Evolutionary conservation across 805 yeast genomes (phyloP).

Genomic region (Lachancea kluyveri): DNA sequence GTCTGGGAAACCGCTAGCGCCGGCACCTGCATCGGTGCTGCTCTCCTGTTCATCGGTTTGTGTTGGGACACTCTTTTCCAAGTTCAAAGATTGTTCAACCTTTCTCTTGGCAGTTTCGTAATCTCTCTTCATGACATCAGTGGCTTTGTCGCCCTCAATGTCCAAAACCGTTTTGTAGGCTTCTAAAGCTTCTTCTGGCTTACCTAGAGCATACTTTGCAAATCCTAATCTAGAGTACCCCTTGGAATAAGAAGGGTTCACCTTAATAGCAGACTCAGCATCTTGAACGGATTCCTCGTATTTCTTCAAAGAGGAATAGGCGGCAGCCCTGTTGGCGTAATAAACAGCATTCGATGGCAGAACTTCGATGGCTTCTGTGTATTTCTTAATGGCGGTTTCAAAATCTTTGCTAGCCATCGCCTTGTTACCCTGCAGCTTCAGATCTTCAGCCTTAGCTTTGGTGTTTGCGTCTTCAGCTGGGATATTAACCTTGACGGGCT

Average conservation of each 20-base stretch:
- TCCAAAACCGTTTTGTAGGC: conserved; percentile 87
- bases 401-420: conserved; percentile 77
- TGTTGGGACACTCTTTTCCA: conserved; percentile 28
- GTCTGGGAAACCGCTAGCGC: conserved; percentile 51
- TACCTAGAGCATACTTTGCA: conserved; percentile 92
- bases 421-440: conserved; percentile 84
- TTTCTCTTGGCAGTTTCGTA: conserved; percentile 89
- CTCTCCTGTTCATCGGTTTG: conserved; percentile 18
- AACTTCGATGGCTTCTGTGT: conserved; percentile 71
- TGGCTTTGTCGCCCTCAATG: conserved; percentile 76
- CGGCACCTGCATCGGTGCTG: conserved; percentile 23
- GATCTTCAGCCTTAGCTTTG: conserved; percentile 70
- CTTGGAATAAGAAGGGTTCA: conserved; percentile 78
- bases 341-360: conserved; percentile 74
- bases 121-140: conserved; percentile 88
- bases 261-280: conserved; percentile 72
- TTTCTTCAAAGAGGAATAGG: conserved; percentile 71
- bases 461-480: conserved; percentile 42
- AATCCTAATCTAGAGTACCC: conserved; percentile 94
- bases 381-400: conserved; percentile 63
- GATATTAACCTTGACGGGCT: conserved; percentile 37
- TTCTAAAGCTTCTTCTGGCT: conserved; percentile 79
- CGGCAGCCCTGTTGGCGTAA: conserved; percentile 94
- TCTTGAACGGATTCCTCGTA: conserved; percentile 77
- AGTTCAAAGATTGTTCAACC: conserved; percentile 65